Base-by-base conservation (phyloP, 1,284 basidiomycete species). In the Ceratobasidium theobromae region DNA sequence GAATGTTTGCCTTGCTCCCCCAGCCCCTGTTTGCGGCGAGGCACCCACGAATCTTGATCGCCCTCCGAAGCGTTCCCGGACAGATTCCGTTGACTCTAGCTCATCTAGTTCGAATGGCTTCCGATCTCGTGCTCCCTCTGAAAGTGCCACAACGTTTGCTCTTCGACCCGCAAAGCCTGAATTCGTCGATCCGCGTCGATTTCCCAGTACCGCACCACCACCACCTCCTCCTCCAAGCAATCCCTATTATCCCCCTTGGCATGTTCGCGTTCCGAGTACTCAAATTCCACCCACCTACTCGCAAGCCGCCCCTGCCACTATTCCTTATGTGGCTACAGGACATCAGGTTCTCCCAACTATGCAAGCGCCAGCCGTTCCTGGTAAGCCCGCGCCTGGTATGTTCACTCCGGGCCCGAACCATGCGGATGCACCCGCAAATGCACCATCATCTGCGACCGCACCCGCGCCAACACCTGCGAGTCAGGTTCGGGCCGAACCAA, bases 161-260 rank as follows among this genome's bases (percentile, higher is more conserved):
- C 49, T 64, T 21, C 60, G 60, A 14, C 60, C 60, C 16, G 48
- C 53, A 6, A 48, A 27, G 16, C 35, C 25, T 23, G 45, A 48
- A 27, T 16, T 16, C 16, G 16, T 38, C 45, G 4, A 21, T 27
- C n/a, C 45, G 21, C 11, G 4, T 48, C 40, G 16, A 43, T 12
- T 25, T 11, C 45, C 5, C 23, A 6, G 45, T 8, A 38, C 35
- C 8, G 21, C 23, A 14, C 12, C 45, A 9, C 16, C 45, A 6
- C 4, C 11, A 25, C 21, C 21, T 25, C n/a, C 21, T 3, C n/a
- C 45, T 2, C 6, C 21, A 6, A 48, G 27, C 21, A 23, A 27
- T 14, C 12, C 16, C 27, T 9, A 21, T 3, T 23, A 48, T 48
- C 21, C 21, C 27, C 45, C 5, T 23, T 25, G 3, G 8, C 45